Evolutionary conservation across 2,329 filamentous ascomycete genomes (phyloP), one percentile per base, ranked within the genome.

Genomic region (Neofusicoccum ribis): DNA sequence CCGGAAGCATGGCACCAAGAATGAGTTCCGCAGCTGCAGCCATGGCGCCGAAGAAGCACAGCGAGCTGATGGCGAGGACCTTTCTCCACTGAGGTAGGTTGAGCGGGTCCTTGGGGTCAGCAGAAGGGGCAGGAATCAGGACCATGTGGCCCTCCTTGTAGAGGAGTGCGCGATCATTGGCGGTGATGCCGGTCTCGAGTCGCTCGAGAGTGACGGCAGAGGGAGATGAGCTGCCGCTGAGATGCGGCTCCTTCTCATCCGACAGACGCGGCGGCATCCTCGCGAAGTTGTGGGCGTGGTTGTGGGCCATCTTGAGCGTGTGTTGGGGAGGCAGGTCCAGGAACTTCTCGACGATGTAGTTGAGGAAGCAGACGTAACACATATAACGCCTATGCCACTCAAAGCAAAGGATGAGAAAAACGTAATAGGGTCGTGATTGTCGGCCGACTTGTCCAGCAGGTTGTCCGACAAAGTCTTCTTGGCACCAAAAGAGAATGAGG

Each of bases 21-120:
- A 74, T 73, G 15, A 72, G 49, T 59, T 74, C 72, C 9, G 72
- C 71, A 6, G 72, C 69, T 2, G 71, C 67, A n/a, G 72, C 72
- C 54, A 74, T 65, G 1, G 71, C 71, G 9, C 70, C 68, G 54
- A 69, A 72, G 63, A 71, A 68, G 44, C 67, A 68, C 11, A 70
- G 49, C 5, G 58, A 64, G 27, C 63, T 36, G 23, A 69, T 61
- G 20, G 66, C 68, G 17, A 66, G 36, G 27, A 67, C 47, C 43
- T 69, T 70, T 7, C 69, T 61, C 60, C 59, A 63, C 23, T 44
- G 5, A 1, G 67, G 54, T 23, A 70, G 44, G 56, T 71, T 71
- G 43, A 71, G 34, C 2, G 69, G 69, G 58, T 71, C 69, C 47
- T 64, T 65, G 14, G 68, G 68, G 43, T 69, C 68, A 20, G 49